These are phyloP conservation scores for Wickerhamomyces tratensis DNA, from an alignment of 805 yeast species.

Conservation along the genomic window DNA sequence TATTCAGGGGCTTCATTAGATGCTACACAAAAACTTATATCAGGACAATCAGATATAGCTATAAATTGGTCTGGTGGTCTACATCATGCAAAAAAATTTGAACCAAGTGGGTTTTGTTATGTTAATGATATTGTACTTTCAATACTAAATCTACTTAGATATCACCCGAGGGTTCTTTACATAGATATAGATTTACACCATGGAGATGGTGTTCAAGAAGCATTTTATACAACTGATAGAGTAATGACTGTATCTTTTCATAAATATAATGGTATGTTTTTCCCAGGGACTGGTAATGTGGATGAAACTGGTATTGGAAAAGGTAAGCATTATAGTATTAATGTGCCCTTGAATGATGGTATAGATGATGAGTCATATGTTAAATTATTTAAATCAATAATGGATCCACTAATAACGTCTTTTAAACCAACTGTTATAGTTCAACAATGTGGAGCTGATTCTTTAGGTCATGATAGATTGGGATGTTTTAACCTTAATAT, in stretches of 20 bases:
- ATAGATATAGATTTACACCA: conserved; percentile 90
- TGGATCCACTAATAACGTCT: conserved; percentile 85
- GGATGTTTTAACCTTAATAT: conserved; percentile 94
- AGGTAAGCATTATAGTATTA: conserved; percentile 77
- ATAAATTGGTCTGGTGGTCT: conserved; percentile 91
- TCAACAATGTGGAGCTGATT: conserved; percentile 98
- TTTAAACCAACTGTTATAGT: conserved; percentile 95
- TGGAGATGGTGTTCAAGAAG: conserved; percentile 95
- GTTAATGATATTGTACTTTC: conserved; percentile 86
- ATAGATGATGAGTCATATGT: conserved; percentile 74
- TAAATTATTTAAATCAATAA: conserved; percentile 44
- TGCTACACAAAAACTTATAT: conserved; percentile 74
- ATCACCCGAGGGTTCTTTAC: conserved; percentile 78
- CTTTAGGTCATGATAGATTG: conserved; percentile 87
- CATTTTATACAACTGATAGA: conserved; percentile 83
- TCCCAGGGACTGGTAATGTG: conserved; percentile 88
- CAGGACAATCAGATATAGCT: conserved; percentile 84
- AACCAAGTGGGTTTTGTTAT: conserved; percentile 87
- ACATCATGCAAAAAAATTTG: conserved; percentile 87
- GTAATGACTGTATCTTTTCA: conserved; percentile 90
- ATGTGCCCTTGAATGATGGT: conserved; percentile 86
- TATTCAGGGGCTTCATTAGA: conserved; percentile 88
- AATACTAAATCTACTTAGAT: conserved; percentile 66
- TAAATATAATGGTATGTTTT: conserved; percentile 76
- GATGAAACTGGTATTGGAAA: conserved; percentile 78